Evolutionary conservation across 768 basidiomycete species (phyloP), one percentile per base, ranked within the genome.

Genomic region (Boletus vermiculosoides): DNA sequence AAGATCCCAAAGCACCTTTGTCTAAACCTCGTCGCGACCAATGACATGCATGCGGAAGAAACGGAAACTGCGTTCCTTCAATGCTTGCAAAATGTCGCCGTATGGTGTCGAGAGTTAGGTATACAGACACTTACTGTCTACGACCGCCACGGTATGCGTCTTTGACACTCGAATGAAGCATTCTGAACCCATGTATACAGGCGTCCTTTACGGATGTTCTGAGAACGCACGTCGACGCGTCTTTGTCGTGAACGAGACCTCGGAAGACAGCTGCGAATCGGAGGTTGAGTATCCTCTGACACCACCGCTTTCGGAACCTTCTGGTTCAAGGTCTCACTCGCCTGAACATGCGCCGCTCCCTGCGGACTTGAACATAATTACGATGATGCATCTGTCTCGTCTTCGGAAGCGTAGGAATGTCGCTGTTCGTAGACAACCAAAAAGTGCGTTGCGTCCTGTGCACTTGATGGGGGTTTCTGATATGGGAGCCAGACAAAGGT

Each of bases 281-380:
- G 87, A 88, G 54, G 70, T 81, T 4, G 81, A 84, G 64, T 90
- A 85, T 68, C 90, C 90, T 40, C 75, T 83, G 44, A 92, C 90
- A 0, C 90, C 90, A n/a, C 90, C 90, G 4, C 74, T 80, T 18
- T 92, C 90, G 9, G 89, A 90, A 67, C 80, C 79, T 63, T 83
- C 87, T 25, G 82, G 80, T 25, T 88, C 88, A 12, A 77, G 84
- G 55, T 77, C 85, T 30, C 73, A 84, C 25, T 86, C 86, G 3
- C 86, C 87, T 11, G 77, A 74, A 41, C 55, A n/a, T 31, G 51
- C 42, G 22, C 40, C n/a, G 5, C 36, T 45, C 11, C 53, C 61
- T 22, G 48, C 47, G 18, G 62, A 59, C 50, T 45, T 67, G 44
- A 50, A 61, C 23, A 50, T 60, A 30, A 56, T 68, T 10, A 67